Base-by-base conservation (phyloP, 495 filamentous ascomycete genomes). In the Trichodelitschia bisporula region DNA sequence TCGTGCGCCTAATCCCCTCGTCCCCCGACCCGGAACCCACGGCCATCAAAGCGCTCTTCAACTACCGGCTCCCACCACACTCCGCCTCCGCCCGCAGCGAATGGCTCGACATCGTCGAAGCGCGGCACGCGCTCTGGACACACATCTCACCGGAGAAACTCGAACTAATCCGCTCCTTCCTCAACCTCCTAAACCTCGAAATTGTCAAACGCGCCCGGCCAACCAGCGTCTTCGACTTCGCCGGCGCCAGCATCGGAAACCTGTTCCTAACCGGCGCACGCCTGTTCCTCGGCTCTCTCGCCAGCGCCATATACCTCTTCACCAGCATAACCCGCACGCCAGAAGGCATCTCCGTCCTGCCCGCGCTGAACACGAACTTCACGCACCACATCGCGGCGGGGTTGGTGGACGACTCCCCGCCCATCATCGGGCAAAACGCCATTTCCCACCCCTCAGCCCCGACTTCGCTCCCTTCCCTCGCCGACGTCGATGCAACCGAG, bases 311-410 rank as follows among this genome's bases (percentile, higher is more conserved):
- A 37, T 55, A 55, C 36, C 41, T 53, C 26, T 48, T 55, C 5
- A 44, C 70, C 23, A 72, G 67, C 37, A 82, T 93, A 43, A 82
- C 79, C 33, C 63, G 62, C 18, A 71, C 93, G 12, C 71, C 80
- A 0, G 54, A 63, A 3, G 62, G 70, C 32, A 66, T 89, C 23
- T 58, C 66, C 0, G 77, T 91, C 1, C 66, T 93, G 2, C 84
- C 84, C 0, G 79, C 79, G 14, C 79, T 95, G 43, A 84, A 91
- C 54, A 76, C 69, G 30, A 93, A 91, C 48, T 89, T 90, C 51
- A 72, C 78, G 2, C 74, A 89, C 42, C 84, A 95, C 49, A 95
- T 95, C 46, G 74, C 69, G 12, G 86, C 80, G 2, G 74, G 72
- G 0, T 58, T 93, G 0, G 57, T 54, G 26, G 60, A 93, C 46